These are phyloP conservation scores for Populus hybrid DNA, from an alignment of 441 rosid genomes.

Conservation along the genomic window DNA sequence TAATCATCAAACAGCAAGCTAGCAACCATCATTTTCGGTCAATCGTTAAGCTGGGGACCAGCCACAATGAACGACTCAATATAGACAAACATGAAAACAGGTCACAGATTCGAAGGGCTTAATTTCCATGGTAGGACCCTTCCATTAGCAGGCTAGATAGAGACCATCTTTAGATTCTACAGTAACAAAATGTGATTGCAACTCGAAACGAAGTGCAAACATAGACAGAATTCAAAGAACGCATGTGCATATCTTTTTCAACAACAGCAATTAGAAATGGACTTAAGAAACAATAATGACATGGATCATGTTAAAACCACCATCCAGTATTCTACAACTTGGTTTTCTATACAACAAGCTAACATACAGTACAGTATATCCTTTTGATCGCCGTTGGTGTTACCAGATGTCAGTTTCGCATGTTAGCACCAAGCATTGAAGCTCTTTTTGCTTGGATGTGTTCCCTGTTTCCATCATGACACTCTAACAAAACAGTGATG, in stretches of 20 bases:
- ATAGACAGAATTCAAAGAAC: slow-evolving; percentile 13
- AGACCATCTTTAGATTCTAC: slow-evolving; percentile 18
- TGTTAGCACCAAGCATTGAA: slow-evolving; percentile 1
- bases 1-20: slow-evolving; percentile 21
- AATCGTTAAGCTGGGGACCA: slow-evolving; percentile 20
- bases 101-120: not conserved
- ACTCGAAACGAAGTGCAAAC: slow-evolving; percentile 11
- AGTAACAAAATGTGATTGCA: slow-evolving; percentile 1
- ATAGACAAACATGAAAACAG: not conserved
- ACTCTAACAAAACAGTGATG: slow-evolving; percentile 28
- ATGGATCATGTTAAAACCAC: not conserved
- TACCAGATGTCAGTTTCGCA: slow-evolving; percentile 16
- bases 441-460: not conserved
- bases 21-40: slow-evolving; percentile 13
- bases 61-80: slow-evolving; percentile 9
- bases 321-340: not conserved
- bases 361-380: not conserved
- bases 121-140: slow-evolving; percentile 16
- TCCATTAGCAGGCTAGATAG: not conserved
- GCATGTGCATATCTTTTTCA: slow-evolving; percentile 23
- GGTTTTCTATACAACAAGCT: slow-evolving; percentile 12
- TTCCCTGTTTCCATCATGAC: slow-evolving; percentile 28
- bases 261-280: slow-evolving; percentile 22
- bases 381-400: slow-evolving; percentile 19
- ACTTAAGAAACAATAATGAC: slow-evolving; percentile 17